These are phyloP conservation scores for Dissophora ornata DNA, from an alignment of 192 early-diverging fungal species.

Conservation along the genomic window DNA sequence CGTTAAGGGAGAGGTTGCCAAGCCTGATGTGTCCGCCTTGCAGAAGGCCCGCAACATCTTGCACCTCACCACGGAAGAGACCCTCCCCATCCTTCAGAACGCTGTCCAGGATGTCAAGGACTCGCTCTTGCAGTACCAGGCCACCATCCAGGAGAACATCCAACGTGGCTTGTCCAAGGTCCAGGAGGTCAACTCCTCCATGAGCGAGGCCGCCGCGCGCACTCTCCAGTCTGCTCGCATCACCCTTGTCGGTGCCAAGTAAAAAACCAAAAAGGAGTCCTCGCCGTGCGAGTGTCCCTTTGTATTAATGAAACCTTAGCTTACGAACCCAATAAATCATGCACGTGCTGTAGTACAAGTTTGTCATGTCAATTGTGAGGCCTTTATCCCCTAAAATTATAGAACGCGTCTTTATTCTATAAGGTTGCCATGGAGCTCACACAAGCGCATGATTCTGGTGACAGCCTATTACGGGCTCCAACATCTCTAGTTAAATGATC, in stretches of 20 bases:
- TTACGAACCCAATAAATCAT: no score
- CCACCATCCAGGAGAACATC: conserved; percentile 46
- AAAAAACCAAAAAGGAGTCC: conserved; percentile 11
- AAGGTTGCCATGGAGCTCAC: no score
- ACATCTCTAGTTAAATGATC: no score
- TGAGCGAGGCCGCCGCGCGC: conserved; percentile 38
- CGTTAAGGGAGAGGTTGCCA: conserved; percentile 58
- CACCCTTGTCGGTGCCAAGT: conserved; percentile 44
- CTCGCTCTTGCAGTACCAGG: conserved; percentile 44
- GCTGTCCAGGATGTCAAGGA: conserved; percentile 61
- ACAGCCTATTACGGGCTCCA: no score
- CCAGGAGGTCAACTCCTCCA: conserved; percentile 51
- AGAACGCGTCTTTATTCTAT: no score
- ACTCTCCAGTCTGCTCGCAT: conserved; percentile 43
- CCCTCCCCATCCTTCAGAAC: conserved; percentile 59
- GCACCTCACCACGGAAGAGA: conserved; percentile 61
- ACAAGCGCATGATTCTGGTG: no score
- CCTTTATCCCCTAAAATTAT: no score
- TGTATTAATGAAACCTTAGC: no score
- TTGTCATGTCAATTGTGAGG: no score
- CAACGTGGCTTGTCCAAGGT: conserved; percentile 41
- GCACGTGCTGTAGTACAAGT: no score
- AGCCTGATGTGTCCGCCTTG: conserved; percentile 58
- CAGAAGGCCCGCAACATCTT: conserved; percentile 68
- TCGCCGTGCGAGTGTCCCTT: background rate